Percentiles rank a stretch among this genome's conserved stretches.
phyloP scores from a whole-genome alignment of 768 basidiomycete genomes.

The Lyophyllum shimeji region DNA sequence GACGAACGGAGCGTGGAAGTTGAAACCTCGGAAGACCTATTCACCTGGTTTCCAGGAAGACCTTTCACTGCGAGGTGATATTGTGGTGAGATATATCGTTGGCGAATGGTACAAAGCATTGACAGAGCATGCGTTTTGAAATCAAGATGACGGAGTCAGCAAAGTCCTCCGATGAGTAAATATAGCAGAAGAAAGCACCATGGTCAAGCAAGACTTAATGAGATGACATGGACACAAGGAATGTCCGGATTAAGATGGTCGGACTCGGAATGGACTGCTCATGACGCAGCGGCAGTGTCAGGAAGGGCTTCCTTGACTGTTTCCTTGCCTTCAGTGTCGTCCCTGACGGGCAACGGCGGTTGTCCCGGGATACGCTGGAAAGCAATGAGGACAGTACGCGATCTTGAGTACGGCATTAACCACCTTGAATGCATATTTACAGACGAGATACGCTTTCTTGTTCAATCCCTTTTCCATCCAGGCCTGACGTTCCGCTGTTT shows the following conservation, averaged over 20 bases:
- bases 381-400: background rate
- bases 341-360: slow-evolving; percentile 43
- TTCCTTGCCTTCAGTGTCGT: slow-evolving; percentile 16
- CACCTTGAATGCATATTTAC: slow-evolving; percentile 85
- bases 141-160: too few relatives aligned
- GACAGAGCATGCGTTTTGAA: too few relatives aligned
- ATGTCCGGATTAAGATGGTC: background rate
- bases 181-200: background rate
- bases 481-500: slow-evolving; percentile 37
- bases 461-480: slow-evolving; percentile 78
- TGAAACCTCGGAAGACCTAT: too few relatives aligned
- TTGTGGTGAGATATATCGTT: too few relatives aligned
- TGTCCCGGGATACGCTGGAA: slow-evolving; percentile 56
- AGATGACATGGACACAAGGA: background rate
- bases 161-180: background rate
- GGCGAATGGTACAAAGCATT: too few relatives aligned
- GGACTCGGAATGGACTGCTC: background rate
- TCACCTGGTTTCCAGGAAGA: too few relatives aligned
- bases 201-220: background rate
- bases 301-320: background rate
- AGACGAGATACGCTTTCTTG: slow-evolving; percentile 70
- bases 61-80: background rate
- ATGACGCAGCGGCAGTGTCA: background rate
- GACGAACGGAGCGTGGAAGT: too few relatives aligned
- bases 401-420: slow-evolving; percentile 10